These are phyloP conservation scores for Diddensiella caesifluorescens DNA, from an alignment of 805 yeast genomes.

Conservation along the genomic window DNA sequence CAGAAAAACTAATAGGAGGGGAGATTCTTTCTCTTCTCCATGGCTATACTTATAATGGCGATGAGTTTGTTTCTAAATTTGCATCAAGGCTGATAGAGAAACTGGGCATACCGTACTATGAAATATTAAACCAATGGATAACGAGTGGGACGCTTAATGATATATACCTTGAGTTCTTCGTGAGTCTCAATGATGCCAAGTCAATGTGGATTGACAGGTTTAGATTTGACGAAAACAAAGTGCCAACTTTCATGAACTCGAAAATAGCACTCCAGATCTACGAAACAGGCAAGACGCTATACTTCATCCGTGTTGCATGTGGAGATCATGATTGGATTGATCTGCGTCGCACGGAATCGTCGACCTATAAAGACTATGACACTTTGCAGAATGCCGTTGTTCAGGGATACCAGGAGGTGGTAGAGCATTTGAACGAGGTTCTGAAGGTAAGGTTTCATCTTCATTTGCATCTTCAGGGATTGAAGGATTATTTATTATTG, in stretches of 20 bases:
- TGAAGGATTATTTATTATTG: slow-evolving; percentile 64
- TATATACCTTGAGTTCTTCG: slow-evolving; percentile 59
- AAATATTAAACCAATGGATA: slow-evolving; percentile 61
- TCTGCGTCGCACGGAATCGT: slow-evolving; percentile 21
- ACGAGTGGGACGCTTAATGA: slow-evolving; percentile 57
- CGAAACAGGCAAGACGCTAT: slow-evolving; percentile 63
- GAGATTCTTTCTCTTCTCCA: slow-evolving; percentile 51
- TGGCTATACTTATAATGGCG: slow-evolving; percentile 57
- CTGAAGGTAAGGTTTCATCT: slow-evolving; percentile 47
- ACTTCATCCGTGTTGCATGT: slow-evolving; percentile 60
- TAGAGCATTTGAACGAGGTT: slow-evolving; percentile 45
- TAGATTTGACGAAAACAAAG: slow-evolving; percentile 22
- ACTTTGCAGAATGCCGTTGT: slow-evolving; percentile 30
- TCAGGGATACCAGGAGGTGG: slow-evolving; percentile 43
- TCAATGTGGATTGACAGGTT: slow-evolving; percentile 25
- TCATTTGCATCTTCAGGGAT: slow-evolving; percentile 49
- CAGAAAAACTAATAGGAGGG: slow-evolving; percentile 38
- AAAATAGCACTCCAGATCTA: slow-evolving; percentile 27
- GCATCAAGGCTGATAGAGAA: slow-evolving; percentile 42
- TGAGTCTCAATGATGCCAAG: slow-evolving; percentile 23
- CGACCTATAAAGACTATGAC: slow-evolving; percentile 18
- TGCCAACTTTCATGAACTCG: slow-evolving; percentile 37
- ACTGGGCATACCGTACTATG: slow-evolving; percentile 54
- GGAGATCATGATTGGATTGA: slow-evolving; percentile 60
- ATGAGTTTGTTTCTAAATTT: slow-evolving; percentile 42